Evolutionary conservation across 225 moss, liverwort and hornwort genomes (phyloP).

Genomic region (Marchantia polymorpha): DNA sequence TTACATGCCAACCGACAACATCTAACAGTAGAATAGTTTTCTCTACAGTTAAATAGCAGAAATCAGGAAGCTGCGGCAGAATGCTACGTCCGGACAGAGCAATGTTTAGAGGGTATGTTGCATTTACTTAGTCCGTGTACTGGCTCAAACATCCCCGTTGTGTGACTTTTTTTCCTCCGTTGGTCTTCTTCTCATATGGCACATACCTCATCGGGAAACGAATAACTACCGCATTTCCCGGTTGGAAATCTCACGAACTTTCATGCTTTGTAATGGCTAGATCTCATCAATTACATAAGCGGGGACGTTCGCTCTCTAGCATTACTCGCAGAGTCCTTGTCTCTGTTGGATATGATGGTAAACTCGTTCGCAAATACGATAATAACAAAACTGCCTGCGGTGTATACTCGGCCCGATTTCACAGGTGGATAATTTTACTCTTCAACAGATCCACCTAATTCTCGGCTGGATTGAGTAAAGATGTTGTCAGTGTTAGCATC

Average conservation of each 20-base stretch:
- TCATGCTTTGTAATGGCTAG: slow-evolving; percentile 23
- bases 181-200: no score
- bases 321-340: slow-evolving; percentile 81
- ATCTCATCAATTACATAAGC: slow-evolving; percentile 61
- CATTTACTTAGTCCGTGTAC: not conserved
- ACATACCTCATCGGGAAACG: no score
- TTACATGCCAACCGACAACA: not conserved
- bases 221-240: no score
- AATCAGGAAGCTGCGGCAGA: slow-evolving; percentile 93
- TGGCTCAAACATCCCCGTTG: no score
- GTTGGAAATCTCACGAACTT: no score
- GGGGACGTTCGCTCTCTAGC: slow-evolving; percentile 62
- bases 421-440: slow-evolving; percentile 45
- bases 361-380: slow-evolving; percentile 76
- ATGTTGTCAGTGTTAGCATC: not conserved
- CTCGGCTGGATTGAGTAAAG: not conserved
- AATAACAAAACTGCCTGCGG: slow-evolving; percentile 52
- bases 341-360: slow-evolving; percentile 94
- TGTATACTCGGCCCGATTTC: slow-evolving; percentile 80
- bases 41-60: slow-evolving; percentile 75
- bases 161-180: no score
- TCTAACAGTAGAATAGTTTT: not conserved
- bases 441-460: not conserved
- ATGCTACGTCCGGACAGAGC: slow-evolving; percentile 76
- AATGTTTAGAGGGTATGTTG: slow-evolving; percentile 66